These are phyloP conservation scores for Xylariaceae sp. DNA, from an alignment of 2,329 filamentous ascomycete species.

Conservation along the genomic window DNA sequence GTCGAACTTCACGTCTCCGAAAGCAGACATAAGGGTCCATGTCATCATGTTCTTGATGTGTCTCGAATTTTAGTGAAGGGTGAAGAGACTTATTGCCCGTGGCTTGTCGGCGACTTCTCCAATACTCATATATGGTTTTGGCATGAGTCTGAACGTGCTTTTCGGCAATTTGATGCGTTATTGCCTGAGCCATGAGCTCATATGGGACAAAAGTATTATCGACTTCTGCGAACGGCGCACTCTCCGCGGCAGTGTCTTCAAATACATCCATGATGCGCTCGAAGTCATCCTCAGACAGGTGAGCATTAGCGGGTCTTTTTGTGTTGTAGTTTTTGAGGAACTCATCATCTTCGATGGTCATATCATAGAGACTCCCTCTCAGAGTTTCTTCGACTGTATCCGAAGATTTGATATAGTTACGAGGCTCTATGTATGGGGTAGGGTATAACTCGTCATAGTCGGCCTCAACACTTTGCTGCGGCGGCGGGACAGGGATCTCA, in stretches of 20 bases:
- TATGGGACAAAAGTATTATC: constrained; percentile 85
- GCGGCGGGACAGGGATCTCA: constrained; percentile 70
- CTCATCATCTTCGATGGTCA: constrained; percentile 87
- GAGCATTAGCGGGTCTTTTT: constrained; percentile 66
- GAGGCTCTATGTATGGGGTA: constrained; percentile 78
- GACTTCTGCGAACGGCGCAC: constrained; percentile 87
- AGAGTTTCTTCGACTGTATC: constrained; percentile 97
- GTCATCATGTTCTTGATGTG: constrained; percentile 91
- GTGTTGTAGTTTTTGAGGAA: constrained; percentile 86
- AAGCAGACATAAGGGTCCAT: constrained; percentile 98
- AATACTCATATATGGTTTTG: constrained; percentile 87
- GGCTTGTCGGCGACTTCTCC: constrained; percentile 73
- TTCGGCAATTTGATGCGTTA: constrained; percentile 56
- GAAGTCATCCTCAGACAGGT: constrained; percentile 88
- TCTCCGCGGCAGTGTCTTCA: constrained; percentile 81
- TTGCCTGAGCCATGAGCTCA: constrained; percentile 75
- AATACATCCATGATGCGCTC: constrained; percentile 95
- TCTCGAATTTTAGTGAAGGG: constrained; percentile 88
- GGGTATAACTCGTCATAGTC: constrained; percentile 91
- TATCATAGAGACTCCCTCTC: constrained; percentile 83
- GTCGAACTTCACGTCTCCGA: constrained; percentile 89
- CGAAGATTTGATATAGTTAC: constrained; percentile 96
- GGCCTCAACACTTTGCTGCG: constrained; percentile 64
- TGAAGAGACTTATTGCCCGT: constrained; percentile 76
- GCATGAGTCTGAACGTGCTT: constrained; percentile 62